Base-by-base conservation (phyloP, 768 basidiomycete genomes). In the Tricholoma sp. region DNA sequence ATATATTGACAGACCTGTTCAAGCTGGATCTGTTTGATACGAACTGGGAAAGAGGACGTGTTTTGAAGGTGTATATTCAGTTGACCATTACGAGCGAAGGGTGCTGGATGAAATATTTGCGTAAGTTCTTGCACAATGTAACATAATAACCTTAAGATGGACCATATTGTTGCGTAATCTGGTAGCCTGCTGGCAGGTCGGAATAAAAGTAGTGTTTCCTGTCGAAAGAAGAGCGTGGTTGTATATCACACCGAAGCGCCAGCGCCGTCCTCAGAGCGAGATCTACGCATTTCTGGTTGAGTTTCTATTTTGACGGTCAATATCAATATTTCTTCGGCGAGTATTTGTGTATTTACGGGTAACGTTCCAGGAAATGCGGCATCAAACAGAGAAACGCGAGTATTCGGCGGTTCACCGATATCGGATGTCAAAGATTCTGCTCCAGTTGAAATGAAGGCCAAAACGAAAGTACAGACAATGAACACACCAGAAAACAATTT, bases 131-230 rank as follows among this genome's bases (percentile, higher is more conserved):
- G 29, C 7, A 16, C 50, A 7, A 11, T 37, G 57, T n/a, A 58
- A 37, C 16, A 31, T 47, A 18, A 52, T 9, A 50, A 52, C 55
- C 66, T 64, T 61, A 59, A 3, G 7, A 31, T 9, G 47, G 3
- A 92, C 92, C 83, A 71, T 98, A 97, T 60, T 92, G 89, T 68
- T 98, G 95, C 0, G 95, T 99, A 60, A 99, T 96, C 72, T 99
- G 97, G 71, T 94, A 98, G 0, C 96, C 96, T 4, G 88, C 79
- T 0, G 97, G 94, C 34, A 97, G 79, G 70, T 98, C 97, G 4
- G 91, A 82, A 67, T 99, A 98, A 71, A 98, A 98, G 69, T 99
- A 99, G 69, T 98, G 97, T 68, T 99, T 99, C 62, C 97, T 79
- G 71, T 98, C 97, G 64, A 98, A 98, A 0, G 90, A 80, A 0